Conservation (phyloP, 331 rosid species). For the Spiraea crenata region DNA sequence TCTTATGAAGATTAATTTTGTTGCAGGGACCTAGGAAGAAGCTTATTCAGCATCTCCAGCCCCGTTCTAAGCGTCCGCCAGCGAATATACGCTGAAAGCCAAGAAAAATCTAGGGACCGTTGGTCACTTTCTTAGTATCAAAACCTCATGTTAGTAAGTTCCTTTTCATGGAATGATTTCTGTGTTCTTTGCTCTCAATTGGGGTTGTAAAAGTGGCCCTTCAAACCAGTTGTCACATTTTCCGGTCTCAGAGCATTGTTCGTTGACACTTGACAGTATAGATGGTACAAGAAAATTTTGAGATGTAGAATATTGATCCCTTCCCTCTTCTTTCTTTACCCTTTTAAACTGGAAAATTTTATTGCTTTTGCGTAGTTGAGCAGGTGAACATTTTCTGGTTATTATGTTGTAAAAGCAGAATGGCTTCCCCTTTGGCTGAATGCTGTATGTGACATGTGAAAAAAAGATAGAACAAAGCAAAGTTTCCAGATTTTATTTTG, state of each 20-base stretch:
- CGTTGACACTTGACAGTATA: conserved; percentile 2
- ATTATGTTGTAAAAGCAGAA: conserved; percentile 5
- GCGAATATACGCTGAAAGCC: conserved; percentile 35
- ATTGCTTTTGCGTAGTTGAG: neutral
- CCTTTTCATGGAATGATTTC: conserved; percentile 19
- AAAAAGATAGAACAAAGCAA: too few species aligned
- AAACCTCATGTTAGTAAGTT: conserved; percentile 21
- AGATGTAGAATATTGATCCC: conserved; percentile 24
- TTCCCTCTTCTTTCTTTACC: neutral
- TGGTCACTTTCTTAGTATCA: conserved; percentile 18
- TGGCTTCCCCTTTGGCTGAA: neutral
- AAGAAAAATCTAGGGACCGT: conserved; percentile 22
- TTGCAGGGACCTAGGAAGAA: conserved; percentile 98
- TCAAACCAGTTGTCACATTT: conserved; percentile 30
- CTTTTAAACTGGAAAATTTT: neutral
- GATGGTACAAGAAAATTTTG: conserved; percentile 27
- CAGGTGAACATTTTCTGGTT: neutral
- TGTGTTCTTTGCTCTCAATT: conserved; percentile 17
- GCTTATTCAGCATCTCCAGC: conserved; percentile 68
- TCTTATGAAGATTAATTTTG: conserved; percentile 32
- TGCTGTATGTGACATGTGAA: too few species aligned
- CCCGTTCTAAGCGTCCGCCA: conserved; percentile 59
- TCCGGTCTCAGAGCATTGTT: conserved; percentile 19
- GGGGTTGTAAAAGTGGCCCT: conserved; percentile 24
- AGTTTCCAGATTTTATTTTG: too few species aligned